Base-by-base conservation (phyloP, 352 stramenopile species). In the Globisporangium viniferum region DNA sequence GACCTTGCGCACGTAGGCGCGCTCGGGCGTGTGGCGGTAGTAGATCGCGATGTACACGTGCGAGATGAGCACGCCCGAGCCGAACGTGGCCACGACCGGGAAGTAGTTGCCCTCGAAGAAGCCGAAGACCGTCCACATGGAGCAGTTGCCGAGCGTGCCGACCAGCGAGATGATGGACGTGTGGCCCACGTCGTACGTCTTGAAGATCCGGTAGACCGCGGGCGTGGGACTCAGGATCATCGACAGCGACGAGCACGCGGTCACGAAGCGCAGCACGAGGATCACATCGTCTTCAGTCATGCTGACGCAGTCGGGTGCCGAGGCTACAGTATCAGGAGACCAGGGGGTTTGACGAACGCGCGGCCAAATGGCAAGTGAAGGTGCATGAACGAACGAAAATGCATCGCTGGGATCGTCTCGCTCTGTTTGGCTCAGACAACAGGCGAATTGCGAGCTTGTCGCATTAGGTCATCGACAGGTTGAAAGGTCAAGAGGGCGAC, bases 121-220 rank as follows among this genome's bases (percentile, higher is more conserved):
- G 35, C 74, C 77, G 57, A 76, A 84, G 44, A 88, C 56, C 48
- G 73, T 80, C 73, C 76, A 79, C 20, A 75, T 72, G 64, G 86
- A 74, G 31, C 69, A 81, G 57, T 88, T 88, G 7, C 69, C 66
- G 22, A 86, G 72, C 41, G 84, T 75, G 35, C 76, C 72, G 55
- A 82, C 76, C 10, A 88, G 71, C n/a, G 79, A 78, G n/a, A 85
- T 74, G 46, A 88, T 75, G 29, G 80, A 88, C 44, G 74, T 77
- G 60, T 74, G 71, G 6, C 77, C 80, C 5, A 75, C 76, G 36
- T 77, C 53, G 48, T 80, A 72, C 60, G 76, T 69, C 62, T 81
- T 74, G 56, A 68, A 67, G 53, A 80, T 68, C 0, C 65, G 70
- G 14, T 67, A 69, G 39, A 88, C 78, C 1, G 75, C 59, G 27